Conservation (phyloP, 345 rosid species). For the Pistacia integerrima region DNA sequence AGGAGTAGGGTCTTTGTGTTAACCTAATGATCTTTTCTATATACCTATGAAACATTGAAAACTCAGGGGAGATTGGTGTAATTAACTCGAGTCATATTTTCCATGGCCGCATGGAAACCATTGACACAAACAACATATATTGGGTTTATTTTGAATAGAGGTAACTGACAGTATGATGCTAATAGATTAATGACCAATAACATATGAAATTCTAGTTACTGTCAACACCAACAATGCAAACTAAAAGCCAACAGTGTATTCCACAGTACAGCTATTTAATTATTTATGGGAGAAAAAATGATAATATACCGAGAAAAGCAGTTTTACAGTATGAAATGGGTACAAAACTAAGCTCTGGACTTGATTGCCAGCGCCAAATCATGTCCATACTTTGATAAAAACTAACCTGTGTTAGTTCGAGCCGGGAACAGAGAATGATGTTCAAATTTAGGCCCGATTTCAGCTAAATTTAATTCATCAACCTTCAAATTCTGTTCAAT, state of each 20-base stretch:
- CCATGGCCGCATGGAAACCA: neutral
- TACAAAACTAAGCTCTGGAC: neutral
- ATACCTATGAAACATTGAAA: too few species aligned
- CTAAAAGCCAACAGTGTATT: too few species aligned
- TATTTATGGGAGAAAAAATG: neutral
- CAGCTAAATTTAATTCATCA: slow-evolving; percentile 76
- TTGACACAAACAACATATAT: neutral
- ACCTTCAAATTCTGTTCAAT: slow-evolving; percentile 65
- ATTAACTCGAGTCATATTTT: neutral
- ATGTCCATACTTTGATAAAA: slow-evolving; percentile 11
- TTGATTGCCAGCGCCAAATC: neutral
- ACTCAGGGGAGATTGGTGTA: too few species aligned
- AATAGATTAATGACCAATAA: neutral
- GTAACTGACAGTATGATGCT: neutral
- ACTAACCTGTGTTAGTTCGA: slow-evolving; percentile 90
- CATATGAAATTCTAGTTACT: neutral
- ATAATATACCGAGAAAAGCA: neutral
- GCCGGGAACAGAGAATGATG: slow-evolving; percentile 88
- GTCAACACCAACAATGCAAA: neutral
- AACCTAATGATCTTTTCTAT: too few species aligned
- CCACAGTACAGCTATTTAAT: neutral
- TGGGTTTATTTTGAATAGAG: neutral
- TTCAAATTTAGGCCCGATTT: slow-evolving; percentile 92
- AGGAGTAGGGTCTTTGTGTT: too few species aligned
- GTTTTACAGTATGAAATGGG: neutral